Evolutionary conservation across 441 rosid species (phyloP), one percentile per base, ranked within the genome.

Genomic region (Adansonia grandidieri): DNA sequence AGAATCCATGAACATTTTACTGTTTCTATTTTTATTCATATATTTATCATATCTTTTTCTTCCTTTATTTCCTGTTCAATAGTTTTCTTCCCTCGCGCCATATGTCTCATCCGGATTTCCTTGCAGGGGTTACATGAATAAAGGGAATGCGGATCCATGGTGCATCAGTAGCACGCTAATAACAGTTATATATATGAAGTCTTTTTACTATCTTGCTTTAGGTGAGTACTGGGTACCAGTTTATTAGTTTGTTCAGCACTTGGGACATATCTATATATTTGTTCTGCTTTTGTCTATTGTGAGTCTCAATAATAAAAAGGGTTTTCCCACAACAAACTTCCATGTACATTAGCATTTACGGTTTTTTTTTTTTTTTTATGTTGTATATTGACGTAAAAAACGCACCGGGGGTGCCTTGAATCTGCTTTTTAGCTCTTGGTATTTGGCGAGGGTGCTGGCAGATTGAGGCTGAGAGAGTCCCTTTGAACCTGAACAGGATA

Each of bases 401-500:
- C 81, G 98, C 98, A 94, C 97, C 97, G 83, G 99, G 98, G 98
- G 96, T 94, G 99, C 93, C 96, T 32, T 90, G 93, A 74, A 81
- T 84, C 91, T 84, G 92, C 86, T 54, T 37, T 77, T 77, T 76
- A 85, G 79, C 76, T 71, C 83, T 71, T 53, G 72, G 87, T 76
- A 73, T 72, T 66, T 78, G 77, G 86, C 83, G 75, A 75, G 22
- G 79, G 51, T 66, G 82, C 53, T 45, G 83, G 88, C 77, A 82
- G 88, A 78, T 28, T 77, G 88, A 87, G 97, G 99, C 99, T 93
- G 98, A 92, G 99, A 96, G 88, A 93, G 98, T 92, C 97, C 99
- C 98, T 96, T 94, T 83, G 99, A 92, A 94, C 99, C 99, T 94
- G 98, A 96, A 88, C 99, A 91, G 97, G 99, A 85, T 93, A 94